These are phyloP conservation scores for Starmerella potacharoeniae DNA, from an alignment of 805 yeast species.

Conservation along the genomic window DNA sequence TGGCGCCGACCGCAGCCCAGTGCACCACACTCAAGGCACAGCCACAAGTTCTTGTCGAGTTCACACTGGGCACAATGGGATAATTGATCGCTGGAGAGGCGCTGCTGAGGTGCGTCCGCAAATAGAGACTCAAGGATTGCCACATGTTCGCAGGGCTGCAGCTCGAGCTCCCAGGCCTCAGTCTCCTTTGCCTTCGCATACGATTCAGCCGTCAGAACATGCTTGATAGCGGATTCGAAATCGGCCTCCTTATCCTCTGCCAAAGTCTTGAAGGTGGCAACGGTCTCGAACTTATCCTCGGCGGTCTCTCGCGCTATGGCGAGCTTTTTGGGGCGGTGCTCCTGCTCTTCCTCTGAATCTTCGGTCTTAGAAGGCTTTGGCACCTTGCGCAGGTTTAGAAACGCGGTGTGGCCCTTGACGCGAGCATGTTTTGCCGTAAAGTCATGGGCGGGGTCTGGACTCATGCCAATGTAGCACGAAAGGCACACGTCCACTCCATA, in stretches of 20 bases:
- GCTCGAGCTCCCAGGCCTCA: constrained; percentile 85
- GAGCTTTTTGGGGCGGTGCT: constrained; percentile 44
- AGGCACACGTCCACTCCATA: constrained; percentile 68
- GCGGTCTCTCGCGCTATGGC: constrained; percentile 57
- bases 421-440: constrained; percentile 50
- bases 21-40: constrained; percentile 83
- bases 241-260: constrained; percentile 16
- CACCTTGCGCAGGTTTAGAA: constrained; percentile 46
- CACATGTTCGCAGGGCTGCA: constrained; percentile 69
- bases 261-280: constrained; percentile 34
- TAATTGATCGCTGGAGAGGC: constrained; percentile 10
- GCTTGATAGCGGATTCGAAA: constrained; percentile 28
- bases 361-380: constrained; percentile 47
- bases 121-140: constrained; percentile 31
- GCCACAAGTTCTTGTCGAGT: constrained; percentile 72
- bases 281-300: constrained; percentile 46
- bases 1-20: constrained; percentile 92
- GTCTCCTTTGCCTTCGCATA: constrained; percentile 54
- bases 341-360: constrained; percentile 28
- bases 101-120: constrained; percentile 4
- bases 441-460: constrained; percentile 53
- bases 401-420: constrained; percentile 43
- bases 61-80: constrained; percentile 32
- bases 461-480: constrained; percentile 40
- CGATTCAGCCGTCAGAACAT: constrained; percentile 47